Evolutionary conservation across 73 alveolate species (phyloP), one percentile per base, ranked within the genome.

Genomic region (Breviolum minutum): DNA sequence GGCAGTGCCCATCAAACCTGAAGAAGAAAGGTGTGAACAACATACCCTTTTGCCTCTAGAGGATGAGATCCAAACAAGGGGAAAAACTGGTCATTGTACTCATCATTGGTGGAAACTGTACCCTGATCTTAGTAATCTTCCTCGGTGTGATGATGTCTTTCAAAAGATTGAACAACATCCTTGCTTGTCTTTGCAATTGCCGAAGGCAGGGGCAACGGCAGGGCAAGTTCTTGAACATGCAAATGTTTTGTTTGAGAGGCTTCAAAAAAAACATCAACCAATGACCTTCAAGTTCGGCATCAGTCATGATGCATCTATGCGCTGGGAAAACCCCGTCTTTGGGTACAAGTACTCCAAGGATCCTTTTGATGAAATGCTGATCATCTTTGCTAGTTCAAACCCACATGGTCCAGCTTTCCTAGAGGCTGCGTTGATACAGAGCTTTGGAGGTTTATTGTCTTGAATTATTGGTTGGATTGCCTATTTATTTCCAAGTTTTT

Each of bases 361-460:
- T 61, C 24, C 73, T 3, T 81, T 81, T 20, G 89, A 83, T 7
- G 19, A 83, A 70, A 83, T 83, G 92, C 19, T 83, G 60, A 60
- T 83, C 8, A 5, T 83, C 27, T 83, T 20, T 20, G 92, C 74
- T 17, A 74, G 74, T n/a, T 20, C 76, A 17, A 61, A 83, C 16
- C 80, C 80, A n/a, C 76, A 66, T 60, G 69, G 85, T 13, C 96
- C 96, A 7, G 96, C 96, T 29, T 83, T 83, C 74, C 26, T 83
- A 61, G 92, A 83, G 61, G 92, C 92, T 54, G 92, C 92, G 0
- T 11, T 83, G 22, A 83, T 83, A 0, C 62, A 83, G 26, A 70
- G 60, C 13, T 83, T 60, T 83, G 73, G 76, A 5, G 13, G 92
- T 83, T 83, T 6, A 70, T 61, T 83, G 92, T 54, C 61, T 73